These are phyloP conservation scores for Physcomitrellopsis africana DNA, from an alignment of 225 moss, liverwort and hornwort genomes.

Conservation along the genomic window DNA sequence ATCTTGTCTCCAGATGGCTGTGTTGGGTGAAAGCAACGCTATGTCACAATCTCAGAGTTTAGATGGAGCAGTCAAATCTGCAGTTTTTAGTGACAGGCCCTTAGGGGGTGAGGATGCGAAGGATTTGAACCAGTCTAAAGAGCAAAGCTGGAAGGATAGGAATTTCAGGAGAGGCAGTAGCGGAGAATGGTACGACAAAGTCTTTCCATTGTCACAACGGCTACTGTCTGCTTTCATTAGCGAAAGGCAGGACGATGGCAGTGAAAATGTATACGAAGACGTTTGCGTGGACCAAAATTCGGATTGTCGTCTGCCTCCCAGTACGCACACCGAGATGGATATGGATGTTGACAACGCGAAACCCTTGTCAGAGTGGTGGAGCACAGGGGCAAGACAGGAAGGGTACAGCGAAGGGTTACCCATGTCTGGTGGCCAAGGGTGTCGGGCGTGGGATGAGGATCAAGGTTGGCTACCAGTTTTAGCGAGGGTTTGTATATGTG, in stretches of 20 bases:
- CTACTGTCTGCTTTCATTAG: slow-evolving; percentile 77
- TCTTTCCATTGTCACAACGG: slow-evolving; percentile 79
- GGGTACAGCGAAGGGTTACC: slow-evolving; percentile 47
- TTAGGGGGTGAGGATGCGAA: slow-evolving; percentile 72
- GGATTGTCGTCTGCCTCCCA: slow-evolving; percentile 58
- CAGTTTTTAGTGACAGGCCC: slow-evolving; percentile 64
- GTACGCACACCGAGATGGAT: slow-evolving; percentile 81
- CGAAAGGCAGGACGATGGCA: slow-evolving; percentile 55
- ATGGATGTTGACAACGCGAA: slow-evolving; percentile 69
- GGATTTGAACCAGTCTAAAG: slow-evolving; percentile 58
- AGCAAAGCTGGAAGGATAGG: slow-evolving; percentile 54
- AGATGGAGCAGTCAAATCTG: slow-evolving; percentile 58
- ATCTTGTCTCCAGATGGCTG: slow-evolving; percentile 45
- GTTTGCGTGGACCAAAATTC: slow-evolving; percentile 58
- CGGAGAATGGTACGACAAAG: slow-evolving; percentile 74
- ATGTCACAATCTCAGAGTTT: slow-evolving; percentile 56
- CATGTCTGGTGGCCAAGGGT: slow-evolving; percentile 39
- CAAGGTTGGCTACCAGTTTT: slow-evolving; percentile 38
- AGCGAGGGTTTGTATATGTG: slow-evolving; percentile 10
- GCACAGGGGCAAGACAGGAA: slow-evolving; percentile 52
- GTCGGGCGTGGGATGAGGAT: slow-evolving; percentile 40
- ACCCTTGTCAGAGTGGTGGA: slow-evolving; percentile 80
- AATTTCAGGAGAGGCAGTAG: slow-evolving; percentile 64
- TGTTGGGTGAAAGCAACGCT: slow-evolving; percentile 41
- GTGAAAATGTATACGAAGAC: slow-evolving; percentile 29